Evolutionary conservation across 73 alveolate species (phyloP).

Genomic region (Paramecium biaurelia): DNA sequence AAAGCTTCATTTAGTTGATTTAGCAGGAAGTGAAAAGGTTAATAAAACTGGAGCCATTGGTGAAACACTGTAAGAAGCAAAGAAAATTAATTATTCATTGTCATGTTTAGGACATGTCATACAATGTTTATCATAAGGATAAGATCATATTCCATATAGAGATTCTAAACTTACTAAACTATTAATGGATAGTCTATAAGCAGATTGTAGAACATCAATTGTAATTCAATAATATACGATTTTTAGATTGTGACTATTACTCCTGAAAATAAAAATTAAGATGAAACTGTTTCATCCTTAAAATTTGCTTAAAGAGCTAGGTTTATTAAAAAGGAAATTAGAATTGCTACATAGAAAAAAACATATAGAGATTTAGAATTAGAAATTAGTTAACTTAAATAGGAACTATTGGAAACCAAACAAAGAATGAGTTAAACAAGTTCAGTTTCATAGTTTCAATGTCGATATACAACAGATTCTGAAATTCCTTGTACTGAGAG

Average conservation of each 20-base stretch:
- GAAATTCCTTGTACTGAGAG: constrained; percentile 16
- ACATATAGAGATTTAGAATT: constrained; percentile 37
- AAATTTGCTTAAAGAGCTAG: constrained; percentile 80
- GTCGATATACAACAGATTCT: constrained; percentile 4
- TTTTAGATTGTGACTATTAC: constrained; percentile 68
- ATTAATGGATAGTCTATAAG: constrained; percentile 89
- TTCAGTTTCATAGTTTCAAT: constrained; percentile 18
- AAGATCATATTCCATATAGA: constrained; percentile 89
- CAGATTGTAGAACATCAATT: constrained; percentile 78
- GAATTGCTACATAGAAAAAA: constrained; percentile 17
- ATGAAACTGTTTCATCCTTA: constrained; percentile 78
- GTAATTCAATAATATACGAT: background rate
- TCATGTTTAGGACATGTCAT: constrained; percentile 79
- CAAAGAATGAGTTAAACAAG: background rate
- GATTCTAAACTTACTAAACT: constrained; percentile 93
- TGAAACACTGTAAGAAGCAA: constrained; percentile 94
- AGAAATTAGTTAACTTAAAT: background rate
- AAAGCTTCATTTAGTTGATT: constrained; percentile 93
- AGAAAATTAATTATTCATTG: constrained; percentile 87
- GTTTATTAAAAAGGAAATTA: background rate
- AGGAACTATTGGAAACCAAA: constrained; percentile 16
- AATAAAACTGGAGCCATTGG: constrained; percentile 93
- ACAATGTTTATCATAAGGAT: constrained; percentile 65
- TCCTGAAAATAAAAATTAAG: constrained; percentile 67
- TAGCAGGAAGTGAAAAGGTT: constrained; percentile 97